Conservation (phyloP, 805 yeast species). For the Dipodascus geniculatus region DNA sequence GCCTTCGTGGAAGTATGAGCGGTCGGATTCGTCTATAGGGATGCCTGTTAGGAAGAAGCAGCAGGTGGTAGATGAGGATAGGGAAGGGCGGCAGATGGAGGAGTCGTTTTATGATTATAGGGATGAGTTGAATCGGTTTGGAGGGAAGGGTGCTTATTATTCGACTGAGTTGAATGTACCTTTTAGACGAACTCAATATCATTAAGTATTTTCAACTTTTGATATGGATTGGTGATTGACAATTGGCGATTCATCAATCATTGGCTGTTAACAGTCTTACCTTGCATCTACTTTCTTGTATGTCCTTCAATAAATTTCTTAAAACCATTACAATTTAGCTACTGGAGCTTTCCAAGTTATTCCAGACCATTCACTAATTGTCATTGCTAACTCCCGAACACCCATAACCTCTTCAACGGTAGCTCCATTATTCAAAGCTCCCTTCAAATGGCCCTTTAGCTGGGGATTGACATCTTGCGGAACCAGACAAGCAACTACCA, state of each 20-base stretch:
- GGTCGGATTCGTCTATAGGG: not conserved
- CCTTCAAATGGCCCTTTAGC: constrained; percentile 78
- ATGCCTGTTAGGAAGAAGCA: not conserved
- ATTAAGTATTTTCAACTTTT: not conserved
- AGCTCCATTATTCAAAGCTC: constrained; percentile 74
- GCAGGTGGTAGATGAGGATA: not conserved
- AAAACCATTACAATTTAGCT: constrained; percentile 34
- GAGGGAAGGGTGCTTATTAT: not conserved
- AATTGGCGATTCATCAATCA: not conserved
- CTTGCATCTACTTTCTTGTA: not conserved
- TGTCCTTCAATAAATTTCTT: not conserved
- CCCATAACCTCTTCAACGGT: constrained; percentile 49
- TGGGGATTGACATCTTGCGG: constrained; percentile 95
- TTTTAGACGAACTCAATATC: not conserved
- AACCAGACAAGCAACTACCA: constrained; percentile 66
- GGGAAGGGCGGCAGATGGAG: not conserved
- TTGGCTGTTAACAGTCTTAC: not conserved
- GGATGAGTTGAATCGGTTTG: not conserved
- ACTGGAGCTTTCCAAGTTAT: constrained; percentile 45
- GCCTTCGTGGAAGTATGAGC: not conserved
- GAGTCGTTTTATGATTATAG: not conserved
- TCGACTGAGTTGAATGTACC: not conserved
- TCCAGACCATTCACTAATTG: constrained; percentile 66
- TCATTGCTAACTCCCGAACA: constrained; percentile 49
- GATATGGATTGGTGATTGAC: not conserved